Evolutionary conservation across 805 yeast species (phyloP), one percentile per base, ranked within the genome.

Genomic region (Zygotorulaspora sp.): DNA sequence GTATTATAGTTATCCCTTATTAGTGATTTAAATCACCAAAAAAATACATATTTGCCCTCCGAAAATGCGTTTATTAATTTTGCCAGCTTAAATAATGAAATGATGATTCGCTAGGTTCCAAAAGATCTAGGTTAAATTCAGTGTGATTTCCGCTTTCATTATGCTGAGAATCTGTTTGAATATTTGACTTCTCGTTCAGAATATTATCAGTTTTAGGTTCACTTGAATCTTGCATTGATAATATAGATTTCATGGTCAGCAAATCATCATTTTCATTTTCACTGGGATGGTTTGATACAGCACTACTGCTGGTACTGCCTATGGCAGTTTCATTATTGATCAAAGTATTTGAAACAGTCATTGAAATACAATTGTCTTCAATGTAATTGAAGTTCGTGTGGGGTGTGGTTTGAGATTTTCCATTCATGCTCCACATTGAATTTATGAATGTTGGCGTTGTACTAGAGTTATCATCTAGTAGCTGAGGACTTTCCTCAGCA

Each of bases 41-140:
- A 11, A n/a, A n/a, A n/a, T n/a, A n/a, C 8, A 11, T 5, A 23
- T 23, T 23, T 23, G 26, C 7, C 26, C 26, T 13, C 8, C 26
- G 12, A 23, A 23, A n/a, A n/a, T n/a, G n/a, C n/a, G n/a, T n/a
- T 18, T 33, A 22, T 15, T 41, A 22, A 33, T 42, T 50, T 29
- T 51, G 53, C 58, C 60, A 55, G 23, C 50, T 46, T 43, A 57
- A 38, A 20, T 53, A 49, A 32, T 52, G 50, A 41, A 57, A 47
- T 26, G 55, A 57, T 14, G 41, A 41, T 28, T 52, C 53, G 27
- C 44, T 45, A 9, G 38, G 30, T 12, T 50, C 55, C 21, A 51
- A 30, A 7, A 55, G 38, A 32, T 51, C 52, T 18, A 53, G 30
- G 25, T 50, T 44, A 35, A 45, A 50, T 15, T 40, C 49, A 16